A percentile compares a stretch with the other conserved stretches of the same genome.
phyloP scores from a whole-genome alignment of 2,329 filamentous ascomycete genomes.

The Arthroderma sp. region DNA sequence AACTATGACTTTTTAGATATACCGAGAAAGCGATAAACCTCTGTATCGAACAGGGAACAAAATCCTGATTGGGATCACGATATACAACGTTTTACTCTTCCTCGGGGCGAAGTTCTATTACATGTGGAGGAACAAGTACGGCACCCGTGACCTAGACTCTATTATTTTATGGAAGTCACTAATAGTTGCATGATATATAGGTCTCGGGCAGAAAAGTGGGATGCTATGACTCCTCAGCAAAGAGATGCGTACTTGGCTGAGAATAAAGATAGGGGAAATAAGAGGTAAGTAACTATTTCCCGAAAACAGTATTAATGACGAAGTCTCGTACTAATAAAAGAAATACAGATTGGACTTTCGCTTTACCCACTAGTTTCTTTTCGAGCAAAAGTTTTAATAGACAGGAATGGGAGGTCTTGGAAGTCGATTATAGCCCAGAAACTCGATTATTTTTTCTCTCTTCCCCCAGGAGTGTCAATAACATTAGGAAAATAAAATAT shows the following conservation, averaged over 20 bases:
- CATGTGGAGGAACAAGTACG: constrained; percentile 28
- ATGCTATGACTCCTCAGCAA: constrained; percentile 28
- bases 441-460: no score
- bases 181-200: constrained; percentile 10
- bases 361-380: constrained; percentile 20
- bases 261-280: constrained; percentile 29
- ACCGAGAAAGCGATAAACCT: constrained; percentile 41
- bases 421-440: no score
- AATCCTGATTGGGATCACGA: constrained; percentile 41
- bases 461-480: no score
- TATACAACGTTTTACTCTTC: constrained; percentile 38
- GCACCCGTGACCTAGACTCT: background rate
- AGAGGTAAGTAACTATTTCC: constrained; percentile 22
- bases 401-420: no score
- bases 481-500: no score
- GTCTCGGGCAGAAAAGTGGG: constrained; percentile 24
- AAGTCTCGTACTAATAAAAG: background rate
- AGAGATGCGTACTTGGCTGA: constrained; percentile 24
- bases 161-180: background rate
- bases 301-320: background rate
- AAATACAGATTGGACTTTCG: constrained; percentile 24
- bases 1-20: constrained; percentile 36
- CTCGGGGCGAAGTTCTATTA: constrained; percentile 31
- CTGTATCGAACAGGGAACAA: constrained; percentile 47
- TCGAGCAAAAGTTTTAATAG: no score